Conservation (phyloP, 495 filamentous ascomycete genomes). For the Usnea hakonensis region DNA sequence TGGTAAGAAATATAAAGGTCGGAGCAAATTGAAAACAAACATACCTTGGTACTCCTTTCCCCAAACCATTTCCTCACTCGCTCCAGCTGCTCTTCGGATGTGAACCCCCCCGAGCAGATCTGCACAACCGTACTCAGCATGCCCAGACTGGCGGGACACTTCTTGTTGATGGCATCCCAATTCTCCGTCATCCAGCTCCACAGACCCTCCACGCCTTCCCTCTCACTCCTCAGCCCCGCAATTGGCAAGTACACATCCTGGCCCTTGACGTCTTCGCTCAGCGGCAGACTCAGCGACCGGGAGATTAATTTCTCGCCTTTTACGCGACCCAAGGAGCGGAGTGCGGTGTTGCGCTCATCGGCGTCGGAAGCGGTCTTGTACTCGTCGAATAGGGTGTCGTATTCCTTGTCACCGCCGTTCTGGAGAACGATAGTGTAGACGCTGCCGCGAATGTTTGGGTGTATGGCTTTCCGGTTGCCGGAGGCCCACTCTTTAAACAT, state of each 20-base stretch:
- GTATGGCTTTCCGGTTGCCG: conserved; percentile 53
- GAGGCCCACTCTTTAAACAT: conserved; percentile 57
- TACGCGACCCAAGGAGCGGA: conserved; percentile 76
- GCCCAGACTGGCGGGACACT: conserved; percentile 65
- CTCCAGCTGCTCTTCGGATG: conserved; percentile 61
- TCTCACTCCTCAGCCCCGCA: conserved; percentile 66
- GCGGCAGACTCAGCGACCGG: conserved; percentile 65
- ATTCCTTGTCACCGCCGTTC: conserved; percentile 55
- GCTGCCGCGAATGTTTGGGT: conserved; percentile 57
- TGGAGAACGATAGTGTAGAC: conserved; percentile 57
- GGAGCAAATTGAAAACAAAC: conserved; percentile 12
- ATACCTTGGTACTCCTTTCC: conserved; percentile 67
- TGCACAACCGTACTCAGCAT: conserved; percentile 83
- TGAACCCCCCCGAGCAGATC: conserved; percentile 78
- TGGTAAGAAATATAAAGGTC: too few relatives aligned
- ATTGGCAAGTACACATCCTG: conserved; percentile 93
- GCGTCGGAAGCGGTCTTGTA: conserved; percentile 79
- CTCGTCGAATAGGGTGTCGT: conserved; percentile 68
- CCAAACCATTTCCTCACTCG: conserved; percentile 75
- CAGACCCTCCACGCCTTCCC: conserved; percentile 69
- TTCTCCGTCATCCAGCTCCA: conserved; percentile 80
- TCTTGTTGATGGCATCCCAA: conserved; percentile 74
- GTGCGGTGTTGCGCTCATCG: conserved; percentile 92
- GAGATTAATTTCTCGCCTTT: conserved; percentile 71
- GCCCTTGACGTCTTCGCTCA: conserved; percentile 79